These are phyloP conservation scores for Vigna hirtella DNA, from an alignment of 306 rosid species.

Conservation along the genomic window DNA sequence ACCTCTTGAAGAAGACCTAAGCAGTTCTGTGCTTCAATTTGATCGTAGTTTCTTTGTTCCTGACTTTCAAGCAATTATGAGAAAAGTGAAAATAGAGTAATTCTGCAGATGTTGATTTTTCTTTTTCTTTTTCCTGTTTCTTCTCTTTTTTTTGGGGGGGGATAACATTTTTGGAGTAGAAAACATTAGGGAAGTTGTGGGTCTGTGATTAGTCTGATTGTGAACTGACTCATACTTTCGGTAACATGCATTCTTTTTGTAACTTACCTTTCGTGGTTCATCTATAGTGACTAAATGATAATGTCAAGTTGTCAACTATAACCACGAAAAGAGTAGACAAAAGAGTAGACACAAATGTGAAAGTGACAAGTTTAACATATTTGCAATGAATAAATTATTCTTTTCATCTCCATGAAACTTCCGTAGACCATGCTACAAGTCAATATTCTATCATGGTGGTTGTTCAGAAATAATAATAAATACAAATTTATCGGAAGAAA, in stretches of 20 bases:
- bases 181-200: slow-evolving; percentile 51
- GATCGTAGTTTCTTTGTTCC: slow-evolving; percentile 48
- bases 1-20: slow-evolving; percentile 72
- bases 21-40: slow-evolving; percentile 34
- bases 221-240: slow-evolving; percentile 55
- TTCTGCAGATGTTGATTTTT: slow-evolving; percentile 49
- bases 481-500: no score
- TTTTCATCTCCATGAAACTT: neutral
- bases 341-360: neutral
- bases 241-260: slow-evolving; percentile 72
- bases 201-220: slow-evolving; percentile 58
- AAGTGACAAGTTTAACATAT: neutral
- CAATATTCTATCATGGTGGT: neutral
- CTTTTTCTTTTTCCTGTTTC: slow-evolving; percentile 30
- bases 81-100: slow-evolving; percentile 54
- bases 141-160: slow-evolving; percentile 40
- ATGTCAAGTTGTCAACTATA: slow-evolving; percentile 43
- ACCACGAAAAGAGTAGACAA: slow-evolving; percentile 28
- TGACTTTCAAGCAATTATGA: slow-evolving; percentile 56
- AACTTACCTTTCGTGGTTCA: slow-evolving; percentile 58
- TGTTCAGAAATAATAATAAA: neutral
- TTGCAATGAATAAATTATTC: neutral
- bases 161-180: slow-evolving; percentile 61
- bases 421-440: neutral
- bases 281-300: slow-evolving; percentile 52